Base-by-base conservation (phyloP, 148 eudicot genomes). In the Vaccinium corymbosum region DNA sequence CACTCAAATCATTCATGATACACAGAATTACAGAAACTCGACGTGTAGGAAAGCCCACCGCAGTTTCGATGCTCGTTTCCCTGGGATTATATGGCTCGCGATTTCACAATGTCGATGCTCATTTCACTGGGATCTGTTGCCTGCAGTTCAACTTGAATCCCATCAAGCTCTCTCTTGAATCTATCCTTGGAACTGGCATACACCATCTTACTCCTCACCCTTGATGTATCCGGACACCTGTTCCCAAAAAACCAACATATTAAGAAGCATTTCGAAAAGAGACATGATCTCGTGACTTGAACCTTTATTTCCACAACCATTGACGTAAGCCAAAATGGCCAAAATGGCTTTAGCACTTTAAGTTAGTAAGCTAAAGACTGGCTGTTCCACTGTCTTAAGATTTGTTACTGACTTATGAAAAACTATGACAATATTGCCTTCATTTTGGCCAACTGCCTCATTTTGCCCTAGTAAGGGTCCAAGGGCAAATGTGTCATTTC, bases 141-240 rank as follows among this genome's bases (percentile, higher is more conserved):
- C 78, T 94, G 98, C 87, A 93, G 70, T 82, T 94, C 98, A 9
- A 92, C 94, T 87, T 93, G 97, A 82, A 94, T 94, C 10, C 98
- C 98, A 27, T 94, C 98, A 13, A 94, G 90, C 86, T 93, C 95
- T 86, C 98, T 89, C 92, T 94, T 94, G 90, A 94, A 93, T 87
- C 97, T 90, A 66, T 94, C 98, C 90, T 94, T 94, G 76, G 97
- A 92, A 89, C 98, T 93, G 61, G 98, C 98, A 51, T 94, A 94
- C 70, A 94, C 97, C 98, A 93, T 94, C 98, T 94, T 94, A 91
- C 86, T 92, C 79, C 98, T 90, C 89, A 94, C 95, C 85, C 82
- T 94, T 17, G 98, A 91, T 61, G 92, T 84, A 32, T 94, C 98
- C 0, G 98, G 98, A 62, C 94, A 88, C 98, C 96, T 94, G 73